Evolutionary conservation across 768 basidiomycete species (phyloP), one percentile per base, ranked within the genome.

Genomic region (Lactarius sanguifluus): DNA sequence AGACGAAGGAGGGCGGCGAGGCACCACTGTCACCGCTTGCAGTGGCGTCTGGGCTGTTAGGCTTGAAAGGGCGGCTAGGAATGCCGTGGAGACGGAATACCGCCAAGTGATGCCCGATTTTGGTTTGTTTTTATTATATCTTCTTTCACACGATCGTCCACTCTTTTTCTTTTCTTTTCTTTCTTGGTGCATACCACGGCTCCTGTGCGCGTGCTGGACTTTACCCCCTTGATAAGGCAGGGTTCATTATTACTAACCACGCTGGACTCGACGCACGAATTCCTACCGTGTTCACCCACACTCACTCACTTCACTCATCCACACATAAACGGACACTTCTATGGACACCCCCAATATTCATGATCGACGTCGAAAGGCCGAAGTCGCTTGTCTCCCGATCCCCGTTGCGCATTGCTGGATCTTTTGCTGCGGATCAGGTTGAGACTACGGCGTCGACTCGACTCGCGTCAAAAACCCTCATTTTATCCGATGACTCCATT

Each of bases 41-140:
- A 2, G 34, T 41, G 16, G 34, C 60, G 1, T 38, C 65, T 6
- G 65, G 68, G 23, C 38, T 69, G 54, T 47, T 56, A 23, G 28
- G 60, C 1, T 12, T 68, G 25, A 61, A 66, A 47, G 57, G 32
- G 7, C n/a, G n/a, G 50, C n/a, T 69, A 10, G 23, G n/a, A 23
- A 47, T 50, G 28, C 60, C 60, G 1, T 63, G 65, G 68, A 30
- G 68, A 47, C 65, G 68, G 32, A 69, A 69, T 30, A 68, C 64
- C 1, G 47, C 59, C 40, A 66, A 69, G 56, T 59, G 28, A 43
- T 45, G n/a, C 25, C n/a, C n/a, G 34, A 15, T 30, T 30, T 52
- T 20, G 30, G 16, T 57, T 25, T 57, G 23, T 57, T 40, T 61
- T 57, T 18, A 7, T 5, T 45, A n/a, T n/a, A 40, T 43, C 20